phyloP scores from a whole-genome alignment of 176 grass and related monocot genomes.

The Hyparrhenia diplandra region DNA sequence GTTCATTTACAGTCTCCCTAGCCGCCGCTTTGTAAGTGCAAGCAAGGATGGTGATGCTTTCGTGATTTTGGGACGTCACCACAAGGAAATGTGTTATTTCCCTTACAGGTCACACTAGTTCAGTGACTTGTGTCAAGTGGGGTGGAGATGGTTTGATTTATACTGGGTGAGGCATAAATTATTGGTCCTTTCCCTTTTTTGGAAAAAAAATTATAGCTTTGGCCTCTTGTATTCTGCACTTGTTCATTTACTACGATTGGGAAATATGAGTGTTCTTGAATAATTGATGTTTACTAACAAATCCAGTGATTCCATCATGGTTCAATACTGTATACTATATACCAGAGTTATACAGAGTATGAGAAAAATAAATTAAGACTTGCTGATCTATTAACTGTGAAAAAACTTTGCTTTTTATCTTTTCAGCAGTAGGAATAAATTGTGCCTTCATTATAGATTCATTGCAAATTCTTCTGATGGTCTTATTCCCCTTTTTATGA shows the following conservation, averaged over 20 bases:
- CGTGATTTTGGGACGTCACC: conserved; percentile 79
- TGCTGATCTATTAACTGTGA: not conserved
- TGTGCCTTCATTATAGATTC: not conserved
- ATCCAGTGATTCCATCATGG: not conserved
- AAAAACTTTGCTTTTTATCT: not conserved
- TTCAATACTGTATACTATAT: not conserved
- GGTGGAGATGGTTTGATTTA: conserved; percentile 93
- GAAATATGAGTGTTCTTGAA: conserved; percentile 2
- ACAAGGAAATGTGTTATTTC: conserved; percentile 73
- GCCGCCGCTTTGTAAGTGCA: conserved; percentile 82
- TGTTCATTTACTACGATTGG: not conserved
- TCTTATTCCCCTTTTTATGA: not conserved
- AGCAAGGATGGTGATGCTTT: conserved; percentile 98
- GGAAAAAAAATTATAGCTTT: not conserved
- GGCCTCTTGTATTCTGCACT: not conserved
- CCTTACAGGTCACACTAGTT: conserved; percentile 85
- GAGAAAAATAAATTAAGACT: not conserved
- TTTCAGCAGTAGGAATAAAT: not conserved
- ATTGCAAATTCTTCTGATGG: not conserved
- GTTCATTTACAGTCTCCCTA: conserved; percentile 90
- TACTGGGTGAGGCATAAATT: conserved; percentile 68
- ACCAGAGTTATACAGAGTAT: not conserved
- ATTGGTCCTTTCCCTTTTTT: not conserved
- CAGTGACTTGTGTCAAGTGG: conserved; percentile 97
- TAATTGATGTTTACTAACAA: not conserved